Percentiles rank a stretch among this genome's conserved stretches.
phyloP scores from a whole-genome alignment of 2,329 filamentous ascomycete genomes.

The Fusarium sublunatum region DNA sequence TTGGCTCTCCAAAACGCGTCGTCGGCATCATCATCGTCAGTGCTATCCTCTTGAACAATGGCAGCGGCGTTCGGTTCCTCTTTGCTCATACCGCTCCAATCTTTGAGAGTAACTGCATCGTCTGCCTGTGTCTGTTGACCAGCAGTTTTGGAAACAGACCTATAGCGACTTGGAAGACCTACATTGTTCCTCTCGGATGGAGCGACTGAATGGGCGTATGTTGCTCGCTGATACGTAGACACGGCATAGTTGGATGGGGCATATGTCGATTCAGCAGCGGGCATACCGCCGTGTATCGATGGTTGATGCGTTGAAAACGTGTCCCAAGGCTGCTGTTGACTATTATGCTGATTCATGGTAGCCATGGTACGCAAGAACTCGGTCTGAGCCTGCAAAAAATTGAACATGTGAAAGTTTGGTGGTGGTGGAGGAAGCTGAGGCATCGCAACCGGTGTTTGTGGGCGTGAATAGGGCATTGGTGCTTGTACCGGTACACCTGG shows the following conservation, averaged over 20 bases:
- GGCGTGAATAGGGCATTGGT: constrained; percentile 2
- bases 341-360: constrained; percentile 14
- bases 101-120: background rate
- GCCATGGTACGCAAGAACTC: constrained; percentile 22
- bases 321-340: constrained; percentile 2
- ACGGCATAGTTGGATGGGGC: constrained; percentile 13
- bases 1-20: constrained; percentile 26
- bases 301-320: background rate
- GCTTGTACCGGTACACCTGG: background rate
- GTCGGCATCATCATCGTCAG: constrained; percentile 16
- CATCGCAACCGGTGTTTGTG: constrained; percentile 13
- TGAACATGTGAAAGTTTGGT: constrained; percentile 9
- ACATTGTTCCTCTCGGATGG: constrained; percentile 33
- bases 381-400: constrained; percentile 25
- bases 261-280: background rate
- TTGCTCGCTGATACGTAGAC: constrained; percentile 7
- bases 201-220: constrained; percentile 23
- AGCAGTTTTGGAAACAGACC: constrained; percentile 21
- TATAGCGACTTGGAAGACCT: constrained; percentile 32
- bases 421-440: constrained; percentile 2
- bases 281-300: background rate
- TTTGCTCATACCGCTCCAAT: background rate
- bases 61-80: background rate
- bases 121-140: background rate
- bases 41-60: constrained; percentile 6